Evolutionary conservation across 768 basidiomycete species (phyloP), one percentile per base, ranked within the genome.

Genomic region (Gyrodon lividus): DNA sequence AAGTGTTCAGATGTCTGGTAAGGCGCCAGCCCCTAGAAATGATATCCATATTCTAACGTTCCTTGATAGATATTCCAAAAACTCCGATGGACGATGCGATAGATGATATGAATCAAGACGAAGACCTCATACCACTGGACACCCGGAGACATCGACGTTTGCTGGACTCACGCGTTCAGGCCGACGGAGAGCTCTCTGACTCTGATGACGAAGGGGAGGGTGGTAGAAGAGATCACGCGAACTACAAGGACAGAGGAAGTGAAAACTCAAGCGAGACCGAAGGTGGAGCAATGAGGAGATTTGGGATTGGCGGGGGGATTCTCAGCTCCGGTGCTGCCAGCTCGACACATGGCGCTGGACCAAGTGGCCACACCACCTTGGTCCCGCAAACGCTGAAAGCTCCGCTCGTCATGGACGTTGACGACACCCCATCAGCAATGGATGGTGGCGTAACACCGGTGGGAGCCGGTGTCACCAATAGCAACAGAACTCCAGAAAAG

Each of bases 131-230:
- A 41, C 78, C 88, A 44, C 77, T 85, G 14, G 83, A 99, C 62
- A 81, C 81, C 10, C 81, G 95, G 44, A 79, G 89, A 58, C 84
- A 88, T 20, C 81, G 80, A 59, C 80, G 86, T 14, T 70, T 92
- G 8, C 80, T 94, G 30, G 96, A 99, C 65, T 80, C 84, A 20
- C 77, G 86, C 20, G 77, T 88, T 54, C 93, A 94, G 66, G 82
- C 80, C 5, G 92, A 96, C 35, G 89, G 87, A 19, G 92, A 95
- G 62, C 77, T 97, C 12, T 97, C 93, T 6, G 97, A 99, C 68
- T 98, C 97, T 2, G 97, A 99, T 57, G 97, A 99, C 65, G 97
- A 99, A 71, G 95, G 92, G 16, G 88, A 89, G 59, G 94, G 91
- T 40, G 90, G 86, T 1, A 79, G 94, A 48, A 77, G 86, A 51